Base-by-base conservation (phyloP, 75 land plant genomes). In the Picea sitchensis region DNA sequence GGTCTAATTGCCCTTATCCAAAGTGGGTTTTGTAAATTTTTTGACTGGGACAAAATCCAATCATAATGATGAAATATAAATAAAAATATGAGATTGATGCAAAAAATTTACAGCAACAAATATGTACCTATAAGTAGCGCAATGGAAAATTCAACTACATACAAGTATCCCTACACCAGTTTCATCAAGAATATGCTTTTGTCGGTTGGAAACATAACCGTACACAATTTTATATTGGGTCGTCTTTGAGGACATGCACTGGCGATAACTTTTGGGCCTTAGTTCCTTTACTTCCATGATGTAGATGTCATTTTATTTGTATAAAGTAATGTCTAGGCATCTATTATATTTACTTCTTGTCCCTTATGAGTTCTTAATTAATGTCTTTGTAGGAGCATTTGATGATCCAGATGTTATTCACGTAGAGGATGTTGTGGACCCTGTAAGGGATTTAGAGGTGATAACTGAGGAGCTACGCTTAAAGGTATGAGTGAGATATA, bases 391-490 rank as follows among this genome's bases (percentile, higher is more conserved):
- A 98, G 99, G 99, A 87, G 99, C 96, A 80, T 98, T 98, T 95
- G 99, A 98, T 59, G 99, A 98, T 87, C 89, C 95, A 5, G 98
- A 98, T 69, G 95, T 98, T 26, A 92, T 92, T 77, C 99, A 98
- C 77, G 96, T 98, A 69, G 99, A 98, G 86, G 99, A 98, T 68
- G 57, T 88, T 41, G 93, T 98, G 56, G 99, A 98, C 75, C 99
- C 99, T 77, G 92, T 98, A 31, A 90, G 99, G 73, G 99, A 98
- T 82, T 82, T 98, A 81, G 99, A 98, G 78, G 78, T 87, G 74
- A 98, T 98, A 63, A 86, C 83, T 73, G 87, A 80, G 81, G 99
- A 98, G 75, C 78, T 98, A 72, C 87, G 99, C 11, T 81, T 98
- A 12, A 98, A 98, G 96, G 99, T 98, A 82, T 44, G 5, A 32